A percentile compares a stretch with the other conserved stretches of the same genome.
These are phyloP conservation scores for Ustilago shanxiensis DNA, from an alignment of 1,284 basidiomycete species.

Conservation along the genomic window DNA sequence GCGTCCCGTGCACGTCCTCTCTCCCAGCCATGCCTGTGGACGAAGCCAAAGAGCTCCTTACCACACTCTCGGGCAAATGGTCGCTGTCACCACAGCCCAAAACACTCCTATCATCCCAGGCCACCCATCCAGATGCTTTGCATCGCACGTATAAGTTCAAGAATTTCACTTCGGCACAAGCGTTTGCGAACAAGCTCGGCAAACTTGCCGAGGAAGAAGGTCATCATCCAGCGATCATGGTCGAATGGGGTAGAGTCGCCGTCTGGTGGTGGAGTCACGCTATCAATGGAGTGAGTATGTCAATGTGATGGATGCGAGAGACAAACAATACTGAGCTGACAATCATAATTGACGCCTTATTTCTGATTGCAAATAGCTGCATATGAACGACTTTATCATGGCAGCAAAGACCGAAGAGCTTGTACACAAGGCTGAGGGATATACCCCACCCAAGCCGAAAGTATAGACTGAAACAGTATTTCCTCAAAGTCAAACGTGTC, in stretches of 20 bases:
- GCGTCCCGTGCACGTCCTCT: conserved; percentile 36
- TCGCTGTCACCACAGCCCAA: conserved; percentile 50
- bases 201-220: conserved; percentile 58
- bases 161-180: conserved; percentile 56
- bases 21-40: conserved; percentile 27
- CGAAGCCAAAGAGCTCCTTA: conserved; percentile 33
- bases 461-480: conserved; percentile 1
- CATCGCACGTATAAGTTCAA: conserved; percentile 63
- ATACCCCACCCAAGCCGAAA: conserved; percentile 43
- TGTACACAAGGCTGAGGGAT: conserved; percentile 53
- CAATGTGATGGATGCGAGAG: no score
- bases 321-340: no score
- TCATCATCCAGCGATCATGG: conserved; percentile 66
- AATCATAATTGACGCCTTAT: neutral
- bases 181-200: conserved; percentile 55
- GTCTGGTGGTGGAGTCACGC: conserved; percentile 69
- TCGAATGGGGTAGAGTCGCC: conserved; percentile 66
- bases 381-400: conserved; percentile 68
- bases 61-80: conserved; percentile 49
- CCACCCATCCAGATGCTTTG: conserved; percentile 42
- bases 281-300: conserved; percentile 61
- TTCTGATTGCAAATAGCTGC: conserved; percentile 48
- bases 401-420: conserved; percentile 67
- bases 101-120: conserved; percentile 25
- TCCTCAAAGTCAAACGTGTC: neutral